Conservation (phyloP, 768 basidiomycete species). For the Amyloporia xantha region DNA sequence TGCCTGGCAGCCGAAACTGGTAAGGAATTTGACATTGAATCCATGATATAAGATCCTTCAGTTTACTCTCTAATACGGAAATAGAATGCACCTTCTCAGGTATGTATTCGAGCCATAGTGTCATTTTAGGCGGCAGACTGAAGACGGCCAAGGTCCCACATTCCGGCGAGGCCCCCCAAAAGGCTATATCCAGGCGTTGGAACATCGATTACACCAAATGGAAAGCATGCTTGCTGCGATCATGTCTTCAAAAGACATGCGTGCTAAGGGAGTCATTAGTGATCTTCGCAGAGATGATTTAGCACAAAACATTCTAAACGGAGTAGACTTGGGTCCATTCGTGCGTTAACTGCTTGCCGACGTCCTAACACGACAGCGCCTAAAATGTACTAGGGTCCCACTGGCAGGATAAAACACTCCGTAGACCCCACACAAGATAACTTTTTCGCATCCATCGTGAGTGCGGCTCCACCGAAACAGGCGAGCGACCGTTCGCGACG, state of each 20-base stretch:
- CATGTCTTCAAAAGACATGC: constrained; percentile 62
- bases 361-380: too few species aligned
- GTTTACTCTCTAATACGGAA: constrained; percentile 15
- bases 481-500: constrained; percentile 47
- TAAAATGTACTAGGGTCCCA: constrained; percentile 67
- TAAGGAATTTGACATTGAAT: not conserved
- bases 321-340: constrained; percentile 78
- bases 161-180: constrained; percentile 84
- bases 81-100: constrained; percentile 45
- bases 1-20: constrained; percentile 40
- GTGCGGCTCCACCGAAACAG: constrained; percentile 45
- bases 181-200: constrained; percentile 89
- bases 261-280: constrained; percentile 53
- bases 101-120: constrained; percentile 35
- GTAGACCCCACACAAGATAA: constrained; percentile 67
- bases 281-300: constrained; percentile 68
- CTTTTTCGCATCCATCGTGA: constrained; percentile 71
- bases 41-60: not conserved
- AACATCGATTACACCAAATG: constrained; percentile 86
- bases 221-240: constrained; percentile 82
- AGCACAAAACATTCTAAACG: constrained; percentile 65
- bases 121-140: constrained; percentile 29
- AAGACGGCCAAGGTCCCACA: constrained; percentile 47
- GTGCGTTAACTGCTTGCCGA: too few species aligned
- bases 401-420: constrained; percentile 43